Evolutionary conservation across 2,329 filamentous ascomycete genomes (phyloP).

Genomic region (Stemphylium lycopersici): DNA sequence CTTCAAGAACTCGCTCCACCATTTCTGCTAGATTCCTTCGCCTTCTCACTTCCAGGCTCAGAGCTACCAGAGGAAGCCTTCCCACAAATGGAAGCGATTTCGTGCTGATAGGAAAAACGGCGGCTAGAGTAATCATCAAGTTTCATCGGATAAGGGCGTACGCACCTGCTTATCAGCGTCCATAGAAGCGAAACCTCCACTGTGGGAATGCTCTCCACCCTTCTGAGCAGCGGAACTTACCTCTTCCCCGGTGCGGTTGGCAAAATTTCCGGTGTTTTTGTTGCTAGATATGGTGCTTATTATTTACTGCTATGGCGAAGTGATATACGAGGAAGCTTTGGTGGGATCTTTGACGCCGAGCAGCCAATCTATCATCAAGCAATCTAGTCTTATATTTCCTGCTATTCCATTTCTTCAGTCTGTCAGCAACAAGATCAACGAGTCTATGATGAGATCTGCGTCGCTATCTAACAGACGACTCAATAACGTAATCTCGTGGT

Average conservation of each 20-base stretch:
- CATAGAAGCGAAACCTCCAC: constrained; percentile 48
- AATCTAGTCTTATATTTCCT: too few species aligned
- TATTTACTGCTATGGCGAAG: too few species aligned
- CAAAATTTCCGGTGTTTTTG: constrained; percentile 58
- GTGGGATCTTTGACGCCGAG: too few species aligned
- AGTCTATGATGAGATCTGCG: too few species aligned
- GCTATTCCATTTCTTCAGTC: too few species aligned
- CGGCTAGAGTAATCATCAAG: neutral
- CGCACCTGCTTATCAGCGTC: constrained; percentile 43
- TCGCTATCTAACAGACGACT: too few species aligned
- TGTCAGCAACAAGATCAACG: too few species aligned
- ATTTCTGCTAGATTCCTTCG: constrained; percentile 61
- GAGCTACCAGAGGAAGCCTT: constrained; percentile 62
- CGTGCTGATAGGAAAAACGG: constrained; percentile 45
- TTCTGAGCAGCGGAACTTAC: constrained; percentile 54
- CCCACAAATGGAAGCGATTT: constrained; percentile 63
- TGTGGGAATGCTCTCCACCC: constrained; percentile 49
- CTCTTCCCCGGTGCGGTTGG: constrained; percentile 57
- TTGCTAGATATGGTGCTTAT: constrained; percentile 39
- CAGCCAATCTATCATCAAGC: too few species aligned
- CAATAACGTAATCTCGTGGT: too few species aligned
- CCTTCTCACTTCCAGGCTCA: constrained; percentile 59
- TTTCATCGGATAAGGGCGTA: neutral
- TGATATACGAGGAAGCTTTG: too few species aligned
- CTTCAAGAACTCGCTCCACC: constrained; percentile 48